These are phyloP conservation scores for Arachnomyces sp. DNA, from an alignment of 2,329 filamentous ascomycete genomes.

Conservation along the genomic window DNA sequence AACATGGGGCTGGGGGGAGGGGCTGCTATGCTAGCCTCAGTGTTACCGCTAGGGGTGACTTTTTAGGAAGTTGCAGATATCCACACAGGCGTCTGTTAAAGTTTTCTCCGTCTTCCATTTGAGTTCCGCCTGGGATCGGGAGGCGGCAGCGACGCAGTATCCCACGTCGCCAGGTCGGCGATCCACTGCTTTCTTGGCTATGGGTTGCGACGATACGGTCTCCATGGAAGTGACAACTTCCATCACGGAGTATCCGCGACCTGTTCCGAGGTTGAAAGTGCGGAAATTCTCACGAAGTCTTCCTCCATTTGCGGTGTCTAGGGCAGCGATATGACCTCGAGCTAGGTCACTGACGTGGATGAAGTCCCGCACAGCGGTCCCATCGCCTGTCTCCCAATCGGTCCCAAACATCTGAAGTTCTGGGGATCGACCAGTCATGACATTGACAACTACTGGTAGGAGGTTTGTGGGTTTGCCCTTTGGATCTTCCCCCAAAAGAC, in stretches of 20 bases:
- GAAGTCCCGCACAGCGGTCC: conserved; percentile 60
- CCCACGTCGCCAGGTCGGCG: conserved; percentile 33
- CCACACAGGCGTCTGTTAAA: conserved; percentile 30
- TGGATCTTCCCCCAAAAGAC: conserved; percentile 58
- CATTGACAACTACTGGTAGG: conserved; percentile 56
- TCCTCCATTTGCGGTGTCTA: conserved; percentile 32
- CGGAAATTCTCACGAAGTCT: conserved; percentile 33
- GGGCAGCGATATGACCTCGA: conserved; percentile 54
- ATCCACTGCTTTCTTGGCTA: conserved; percentile 24
- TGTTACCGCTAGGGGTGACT: conserved; percentile 14
- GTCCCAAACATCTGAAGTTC: conserved; percentile 56
- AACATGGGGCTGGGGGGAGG: no score
- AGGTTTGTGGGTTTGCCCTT: conserved; percentile 56
- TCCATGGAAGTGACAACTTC: conserved; percentile 34
- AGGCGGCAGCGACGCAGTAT: conserved; percentile 31
- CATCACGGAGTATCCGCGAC: conserved; percentile 30
- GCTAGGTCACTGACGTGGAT: conserved; percentile 62
- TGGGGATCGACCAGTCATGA: conserved; percentile 48
- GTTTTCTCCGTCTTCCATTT: conserved; percentile 34
- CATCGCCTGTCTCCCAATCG: conserved; percentile 59
- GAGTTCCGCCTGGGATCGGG: conserved; percentile 47
- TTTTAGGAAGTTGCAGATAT: conserved; percentile 31
- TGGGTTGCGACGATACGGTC: conserved; percentile 25
- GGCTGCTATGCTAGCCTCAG: no score
- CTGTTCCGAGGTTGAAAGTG: conserved; percentile 35